phyloP scores from a whole-genome alignment of 371 early-diverging fungal species.

The Umbelopsis sp. region DNA sequence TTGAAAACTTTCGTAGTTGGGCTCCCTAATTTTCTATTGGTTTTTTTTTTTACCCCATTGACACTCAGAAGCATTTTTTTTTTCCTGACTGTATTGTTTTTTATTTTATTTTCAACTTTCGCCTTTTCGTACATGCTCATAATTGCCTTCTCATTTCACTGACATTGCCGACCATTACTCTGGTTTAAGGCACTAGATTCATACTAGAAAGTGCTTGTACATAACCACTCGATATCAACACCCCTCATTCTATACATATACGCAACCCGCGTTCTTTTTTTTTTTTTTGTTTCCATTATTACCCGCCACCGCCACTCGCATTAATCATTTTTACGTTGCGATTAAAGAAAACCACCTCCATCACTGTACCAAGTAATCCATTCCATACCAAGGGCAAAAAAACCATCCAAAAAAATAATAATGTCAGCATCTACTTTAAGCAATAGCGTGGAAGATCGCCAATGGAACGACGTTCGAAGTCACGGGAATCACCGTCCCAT shows the following conservation, averaged over 20 bases:
- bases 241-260: too few relatives aligned
- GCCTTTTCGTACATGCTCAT: not conserved
- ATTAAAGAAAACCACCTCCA: not conserved
- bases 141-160: slow-evolving; percentile 11
- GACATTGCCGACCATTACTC: not conserved
- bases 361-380: not conserved
- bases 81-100: not conserved
- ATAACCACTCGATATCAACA: not conserved
- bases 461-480: not conserved
- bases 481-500: slow-evolving; percentile 4
- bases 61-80: slow-evolving; percentile 11
- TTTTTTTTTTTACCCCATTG: not conserved
- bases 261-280: not conserved
- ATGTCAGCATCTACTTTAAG: not conserved
- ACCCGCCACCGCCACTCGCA: too few relatives aligned
- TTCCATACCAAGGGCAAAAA: not conserved
- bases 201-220: not conserved
- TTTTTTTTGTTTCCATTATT: not conserved
- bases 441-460: not conserved
- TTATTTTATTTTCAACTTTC: not conserved
- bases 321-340: not conserved
- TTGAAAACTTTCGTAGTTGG: not conserved
- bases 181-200: not conserved
- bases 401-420: too few relatives aligned
- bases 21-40: not conserved